Percentiles rank a stretch among this genome's conserved stretches.
Evolutionary conservation across 805 yeast species (phyloP).

Genomic region (Dipodascus albidus): DNA sequence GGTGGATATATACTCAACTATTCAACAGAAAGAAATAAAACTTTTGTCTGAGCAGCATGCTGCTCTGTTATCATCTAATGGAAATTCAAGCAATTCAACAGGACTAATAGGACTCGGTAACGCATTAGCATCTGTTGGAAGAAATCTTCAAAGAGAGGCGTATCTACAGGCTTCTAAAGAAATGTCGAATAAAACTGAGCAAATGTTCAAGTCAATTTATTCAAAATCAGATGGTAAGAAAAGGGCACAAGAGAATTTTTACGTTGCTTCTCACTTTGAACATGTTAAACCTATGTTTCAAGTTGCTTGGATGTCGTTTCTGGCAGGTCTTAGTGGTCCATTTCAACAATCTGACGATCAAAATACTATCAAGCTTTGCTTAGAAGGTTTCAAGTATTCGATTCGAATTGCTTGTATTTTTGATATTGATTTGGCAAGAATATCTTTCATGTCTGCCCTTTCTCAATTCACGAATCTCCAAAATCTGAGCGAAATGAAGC

Average conservation of each 20-base stretch:
- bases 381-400: constrained; percentile 79
- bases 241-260: constrained; percentile 30
- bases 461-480: constrained; percentile 76
- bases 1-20: constrained; percentile 62
- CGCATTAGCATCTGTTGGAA: constrained; percentile 37
- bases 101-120: constrained; percentile 19
- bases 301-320: constrained; percentile 93
- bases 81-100: constrained; percentile 23
- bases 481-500: constrained; percentile 64
- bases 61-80: constrained; percentile 63
- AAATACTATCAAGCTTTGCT: constrained; percentile 42
- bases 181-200: constrained; percentile 81
- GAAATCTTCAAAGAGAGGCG: constrained; percentile 69
- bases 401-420: constrained; percentile 76
- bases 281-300: constrained; percentile 92
- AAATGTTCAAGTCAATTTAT: constrained; percentile 53
- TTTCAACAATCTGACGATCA: constrained; percentile 73
- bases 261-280: constrained; percentile 76
- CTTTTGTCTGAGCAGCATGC: constrained; percentile 90
- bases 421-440: constrained; percentile 72
- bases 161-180: constrained; percentile 88
- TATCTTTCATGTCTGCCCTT: constrained; percentile 81
- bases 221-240: constrained; percentile 19
- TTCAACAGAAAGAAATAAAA: constrained; percentile 75
- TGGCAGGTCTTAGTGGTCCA: constrained; percentile 91